Evolutionary conservation across 2,329 filamentous ascomycete genomes (phyloP).

Genomic region (Hymenoscyphus fraxineus): DNA sequence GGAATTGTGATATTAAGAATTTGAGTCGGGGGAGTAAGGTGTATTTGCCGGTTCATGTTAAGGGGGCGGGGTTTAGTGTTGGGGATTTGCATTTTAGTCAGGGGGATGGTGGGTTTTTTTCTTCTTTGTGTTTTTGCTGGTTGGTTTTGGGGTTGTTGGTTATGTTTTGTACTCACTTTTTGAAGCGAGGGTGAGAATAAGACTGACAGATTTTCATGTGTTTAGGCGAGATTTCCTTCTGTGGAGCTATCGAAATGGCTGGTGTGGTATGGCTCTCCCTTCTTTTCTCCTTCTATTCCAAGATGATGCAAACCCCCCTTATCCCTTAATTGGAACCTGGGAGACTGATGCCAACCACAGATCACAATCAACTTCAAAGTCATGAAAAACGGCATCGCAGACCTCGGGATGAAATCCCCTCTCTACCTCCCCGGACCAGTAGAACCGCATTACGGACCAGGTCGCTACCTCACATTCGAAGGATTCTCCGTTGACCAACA

Average conservation of each 20-base stretch:
- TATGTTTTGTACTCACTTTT: too few species aligned
- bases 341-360: neutral
- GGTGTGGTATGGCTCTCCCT: conserved; percentile 47
- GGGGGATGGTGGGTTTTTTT: conserved; percentile 56
- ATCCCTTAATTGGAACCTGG: neutral
- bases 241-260: conserved; percentile 90
- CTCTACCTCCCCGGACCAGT: conserved; percentile 86
- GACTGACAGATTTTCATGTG: neutral
- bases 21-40: conserved; percentile 75
- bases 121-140: neutral
- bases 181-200: too few species aligned
- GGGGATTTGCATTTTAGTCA: conserved; percentile 86
- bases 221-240: conserved; percentile 75
- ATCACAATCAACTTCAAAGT: conserved; percentile 90
- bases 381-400: conserved; percentile 73
- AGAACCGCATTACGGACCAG: conserved; percentile 81
- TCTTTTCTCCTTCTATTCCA: neutral
- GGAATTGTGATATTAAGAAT: conserved; percentile 91
- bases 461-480: conserved; percentile 79
- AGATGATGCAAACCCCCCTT: too few species aligned
- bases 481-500: conserved; percentile 86
- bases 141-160: too few species aligned
- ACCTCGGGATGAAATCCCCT: conserved; percentile 74
- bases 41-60: conserved; percentile 82
- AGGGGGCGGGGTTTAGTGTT: conserved; percentile 84